Conservation (phyloP, 768 basidiomycete species). For the Podaxis rugospora region DNA sequence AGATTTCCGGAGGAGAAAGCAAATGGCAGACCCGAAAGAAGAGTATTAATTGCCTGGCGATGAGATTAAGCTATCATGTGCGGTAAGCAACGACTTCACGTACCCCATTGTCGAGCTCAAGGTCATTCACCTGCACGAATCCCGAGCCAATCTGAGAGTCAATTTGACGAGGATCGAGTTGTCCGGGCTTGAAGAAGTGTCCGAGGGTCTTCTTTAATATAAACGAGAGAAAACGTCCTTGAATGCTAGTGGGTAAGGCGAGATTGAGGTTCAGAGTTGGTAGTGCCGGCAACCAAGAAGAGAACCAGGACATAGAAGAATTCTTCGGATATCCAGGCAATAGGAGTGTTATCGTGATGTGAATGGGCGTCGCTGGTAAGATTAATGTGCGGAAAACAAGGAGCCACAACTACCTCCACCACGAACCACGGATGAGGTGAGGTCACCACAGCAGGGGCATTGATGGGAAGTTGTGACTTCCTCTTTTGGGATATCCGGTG, state of each 20-base stretch:
- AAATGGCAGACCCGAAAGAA: slow-evolving; percentile 64
- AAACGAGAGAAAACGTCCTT: slow-evolving; percentile 88
- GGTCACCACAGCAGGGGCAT: slow-evolving; percentile 7
- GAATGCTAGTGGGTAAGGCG: slow-evolving; percentile 64
- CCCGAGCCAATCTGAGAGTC: slow-evolving; percentile 94
- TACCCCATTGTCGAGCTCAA: slow-evolving; percentile 76
- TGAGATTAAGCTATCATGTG: slow-evolving; percentile 10
- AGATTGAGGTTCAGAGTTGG: slow-evolving; percentile 69
- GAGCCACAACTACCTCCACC: not conserved
- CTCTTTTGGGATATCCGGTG: not conserved
- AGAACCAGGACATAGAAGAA: slow-evolving; percentile 41
- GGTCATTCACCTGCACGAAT: slow-evolving; percentile 78
- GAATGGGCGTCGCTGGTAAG: not conserved
- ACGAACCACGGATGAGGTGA: slow-evolving; percentile 5
- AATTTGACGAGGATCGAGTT: slow-evolving; percentile 81
- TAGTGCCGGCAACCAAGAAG: slow-evolving; percentile 57
- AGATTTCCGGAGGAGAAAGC: slow-evolving; percentile 67
- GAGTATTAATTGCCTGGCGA: slow-evolving; percentile 70
- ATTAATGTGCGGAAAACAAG: not conserved
- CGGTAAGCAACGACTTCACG: slow-evolving; percentile 22
- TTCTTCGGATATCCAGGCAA: not conserved
- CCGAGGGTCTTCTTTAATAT: slow-evolving; percentile 80
- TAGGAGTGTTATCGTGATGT: not conserved
- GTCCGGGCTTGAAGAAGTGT: slow-evolving; percentile 83
- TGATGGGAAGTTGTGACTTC: slow-evolving; percentile 4